Percentiles rank a stretch among this genome's conserved stretches.
phyloP scores from a whole-genome alignment of 1,284 basidiomycete genomes.

The Cryptococcus sp. region DNA sequence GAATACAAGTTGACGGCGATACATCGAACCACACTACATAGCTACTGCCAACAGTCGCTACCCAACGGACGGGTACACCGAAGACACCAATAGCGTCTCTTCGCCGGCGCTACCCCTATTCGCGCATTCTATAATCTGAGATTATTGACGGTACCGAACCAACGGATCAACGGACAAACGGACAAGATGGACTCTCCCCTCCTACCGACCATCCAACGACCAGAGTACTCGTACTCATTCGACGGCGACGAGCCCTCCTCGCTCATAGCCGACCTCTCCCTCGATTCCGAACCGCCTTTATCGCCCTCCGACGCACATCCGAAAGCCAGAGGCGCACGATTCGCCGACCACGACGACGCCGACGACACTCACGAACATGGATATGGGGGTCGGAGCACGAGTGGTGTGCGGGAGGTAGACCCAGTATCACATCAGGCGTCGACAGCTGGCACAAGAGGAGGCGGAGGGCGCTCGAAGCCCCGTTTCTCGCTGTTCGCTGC shows the following conservation, averaged over 20 bases:
- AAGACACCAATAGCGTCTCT: too few species aligned
- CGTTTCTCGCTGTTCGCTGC: constrained; percentile 21
- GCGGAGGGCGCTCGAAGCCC: constrained; percentile 5
- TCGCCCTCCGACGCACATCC: not conserved
- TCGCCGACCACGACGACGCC: not conserved
- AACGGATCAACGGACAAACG: too few species aligned
- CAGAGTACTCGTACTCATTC: constrained; percentile 4
- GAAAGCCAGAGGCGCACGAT: not conserved
- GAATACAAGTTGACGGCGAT: too few species aligned
- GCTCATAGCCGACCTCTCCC: constrained; percentile 6
- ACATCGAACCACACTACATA: too few species aligned
- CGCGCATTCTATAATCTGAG: too few species aligned
- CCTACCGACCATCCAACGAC: constrained; percentile 9
- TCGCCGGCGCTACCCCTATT: too few species aligned
- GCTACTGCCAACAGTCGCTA: too few species aligned
- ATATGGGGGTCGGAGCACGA: too few species aligned
- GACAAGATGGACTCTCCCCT: constrained; percentile 20
- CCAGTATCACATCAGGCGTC: not conserved
- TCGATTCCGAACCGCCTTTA: constrained; percentile 8
- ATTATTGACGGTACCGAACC: too few species aligned
- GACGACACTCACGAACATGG: not conserved
- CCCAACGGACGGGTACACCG: too few species aligned
- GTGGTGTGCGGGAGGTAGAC: not conserved
- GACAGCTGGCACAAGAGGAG: not conserved
- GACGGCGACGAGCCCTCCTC: constrained; percentile 10